phyloP scores from a whole-genome alignment of 345 rosid genomes.

The Syzygium jambos region DNA sequence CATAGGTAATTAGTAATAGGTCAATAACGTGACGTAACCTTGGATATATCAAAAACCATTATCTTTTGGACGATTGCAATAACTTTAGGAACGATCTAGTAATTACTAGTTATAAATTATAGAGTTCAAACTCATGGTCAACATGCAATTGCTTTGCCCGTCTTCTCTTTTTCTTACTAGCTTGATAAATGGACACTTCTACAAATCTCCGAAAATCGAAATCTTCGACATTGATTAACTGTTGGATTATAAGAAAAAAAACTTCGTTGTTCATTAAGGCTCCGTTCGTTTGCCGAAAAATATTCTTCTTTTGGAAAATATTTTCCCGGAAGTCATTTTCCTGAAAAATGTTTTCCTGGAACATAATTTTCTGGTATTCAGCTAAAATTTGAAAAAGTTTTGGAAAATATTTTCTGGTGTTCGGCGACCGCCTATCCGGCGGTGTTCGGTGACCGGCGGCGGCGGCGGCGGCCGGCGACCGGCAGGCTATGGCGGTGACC shows the following conservation, averaged over 20 bases:
- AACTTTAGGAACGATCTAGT: background rate
- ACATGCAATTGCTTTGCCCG: background rate
- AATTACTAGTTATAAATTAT: background rate
- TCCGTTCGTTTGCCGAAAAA: too few species aligned
- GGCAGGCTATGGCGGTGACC: too few species aligned
- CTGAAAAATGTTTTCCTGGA: too few species aligned
- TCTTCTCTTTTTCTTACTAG: background rate
- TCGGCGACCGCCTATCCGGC: too few species aligned
- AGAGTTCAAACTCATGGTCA: background rate
- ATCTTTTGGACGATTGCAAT: background rate
- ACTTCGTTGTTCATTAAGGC: too few species aligned
- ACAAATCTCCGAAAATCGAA: background rate
- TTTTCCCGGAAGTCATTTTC: too few species aligned
- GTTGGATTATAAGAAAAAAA: background rate
- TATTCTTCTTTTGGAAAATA: too few species aligned
- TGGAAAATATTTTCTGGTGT: too few species aligned
- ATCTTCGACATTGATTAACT: background rate
- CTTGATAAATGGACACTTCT: background rate
- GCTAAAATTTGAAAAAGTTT: too few species aligned
- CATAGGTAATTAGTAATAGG: background rate
- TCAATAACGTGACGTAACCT: background rate
- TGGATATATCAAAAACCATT: background rate
- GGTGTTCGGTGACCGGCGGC: too few species aligned
- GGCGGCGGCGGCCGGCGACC: too few species aligned
- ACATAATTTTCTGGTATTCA: too few species aligned